Base-by-base conservation (phyloP, 1,139 yeast genomes). In the Kodamaea suecica region DNA sequence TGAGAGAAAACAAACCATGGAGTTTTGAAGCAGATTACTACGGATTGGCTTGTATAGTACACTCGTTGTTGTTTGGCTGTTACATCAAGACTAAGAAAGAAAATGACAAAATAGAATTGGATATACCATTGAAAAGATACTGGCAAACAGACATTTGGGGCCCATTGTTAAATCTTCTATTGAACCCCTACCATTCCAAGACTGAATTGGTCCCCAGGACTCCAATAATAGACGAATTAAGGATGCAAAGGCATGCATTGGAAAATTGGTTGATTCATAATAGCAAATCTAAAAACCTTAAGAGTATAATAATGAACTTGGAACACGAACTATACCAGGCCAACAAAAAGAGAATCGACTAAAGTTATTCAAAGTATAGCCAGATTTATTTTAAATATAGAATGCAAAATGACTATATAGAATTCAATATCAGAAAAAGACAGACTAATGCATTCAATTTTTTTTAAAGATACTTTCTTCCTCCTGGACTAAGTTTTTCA, bases 1-100 rank as follows among this genome's bases (percentile, higher is more conserved):
- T 85, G 82, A 66, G 78, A 38, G 61, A 72, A 3, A 67, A 74
- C 3, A 52, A 66, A 33, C 72, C 84, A 0, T 90, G 95, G 95
- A 73, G 78, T 3, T 86, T 73, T 51, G 90, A 88, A 50, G 81
- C 84, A 3, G 97, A 90, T 58, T 87, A 87, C 54, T 84, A 75
- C 53, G 97, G 96, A 0, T 46, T 86, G 17, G 97, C 96, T 0
- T 75, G 82, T 23, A 75, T 84, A 0, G 63, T 86, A 2, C 94
- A 88, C 50, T 71, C 82, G 0, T 57, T 90, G 64, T 63, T 90
- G 27, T 84, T 78, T 60, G 90, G 92, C 0, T 66, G 68, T 24
- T 72, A 73, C 39, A 79, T 88, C 20, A 76, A 74, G 35, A 64
- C 77, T 0, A 54, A 52, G 8, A 44, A 51, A 23, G 29, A 40